Evolutionary conservation across 1,284 basidiomycete species (phyloP), one percentile per base, ranked within the genome.

Genomic region (Apiotrichum brassicae): DNA sequence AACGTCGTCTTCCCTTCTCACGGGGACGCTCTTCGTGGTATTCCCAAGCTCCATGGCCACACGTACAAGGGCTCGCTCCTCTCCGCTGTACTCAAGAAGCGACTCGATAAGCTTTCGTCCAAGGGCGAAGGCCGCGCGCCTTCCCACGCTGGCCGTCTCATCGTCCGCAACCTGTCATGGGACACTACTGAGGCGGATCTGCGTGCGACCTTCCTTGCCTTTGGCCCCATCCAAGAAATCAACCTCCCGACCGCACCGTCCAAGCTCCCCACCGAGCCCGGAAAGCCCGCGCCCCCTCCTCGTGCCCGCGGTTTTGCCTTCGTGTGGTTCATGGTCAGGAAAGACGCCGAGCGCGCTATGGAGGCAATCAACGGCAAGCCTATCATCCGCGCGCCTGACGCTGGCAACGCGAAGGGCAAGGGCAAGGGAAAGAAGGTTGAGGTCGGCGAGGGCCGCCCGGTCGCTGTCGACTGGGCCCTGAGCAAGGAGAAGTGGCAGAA

Each of bases 391-490:
- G 66, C 68, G 1, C 71, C 65, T 3, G 71, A 73, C 20, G 64
- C 60, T 8, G 51, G 40, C 0, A 36, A 45, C n/a, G 55, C 55
- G 1, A 73, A 68, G 14, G 73, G 73, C 24, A 75, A 76, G 16
- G 73, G 71, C 14, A 53, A 53, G 49, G 53, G 46, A 30, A 57
- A 58, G 37, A 75, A 76, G 43, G 72, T 72, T 47, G 72, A 68
- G 13, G 75, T 64, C n/a, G 68, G 60, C 39, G 69, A 73, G 42
- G 84, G 82, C 59, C 77, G 92, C 43, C 76, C 82, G 16, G 87
- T 97, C 22, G 91, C 92, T 6, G 94, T 98, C 30, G 93, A 97
- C 75, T 97, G 92, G 90, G 92, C 92, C 6, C 72, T 97, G 64
- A 89, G 88, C 68, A 95, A 97, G 74, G 86, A 88, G 49, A 87